Evolutionary conservation across 192 early-diverging fungal genomes (phyloP).

Genomic region (Dimargaris cristalligena): DNA sequence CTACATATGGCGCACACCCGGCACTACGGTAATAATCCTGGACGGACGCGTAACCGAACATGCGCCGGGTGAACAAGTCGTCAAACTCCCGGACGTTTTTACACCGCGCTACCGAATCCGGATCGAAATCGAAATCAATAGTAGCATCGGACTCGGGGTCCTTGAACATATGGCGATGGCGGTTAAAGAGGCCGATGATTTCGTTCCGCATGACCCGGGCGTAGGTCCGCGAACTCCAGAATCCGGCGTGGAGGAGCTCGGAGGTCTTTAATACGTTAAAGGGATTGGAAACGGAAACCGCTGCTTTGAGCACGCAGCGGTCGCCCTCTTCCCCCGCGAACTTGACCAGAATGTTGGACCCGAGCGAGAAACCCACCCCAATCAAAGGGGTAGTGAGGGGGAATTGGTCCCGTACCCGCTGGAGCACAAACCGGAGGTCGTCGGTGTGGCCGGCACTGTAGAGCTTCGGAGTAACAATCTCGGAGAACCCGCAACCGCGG

Average conservation of each 20-base stretch:
- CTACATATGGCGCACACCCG: slow-evolving; percentile 39
- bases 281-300: slow-evolving; percentile 71
- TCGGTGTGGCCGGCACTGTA: slow-evolving; percentile 73
- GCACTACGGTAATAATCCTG: slow-evolving; percentile 62
- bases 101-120: slow-evolving; percentile 31
- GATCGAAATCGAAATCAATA: slow-evolving; percentile 24
- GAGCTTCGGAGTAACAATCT: slow-evolving; percentile 56
- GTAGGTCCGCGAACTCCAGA: slow-evolving; percentile 36
- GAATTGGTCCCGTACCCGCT: too few relatives aligned
- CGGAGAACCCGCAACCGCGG: slow-evolving; percentile 72
- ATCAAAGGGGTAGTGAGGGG: slow-evolving; percentile 49
- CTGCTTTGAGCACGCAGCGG: slow-evolving; percentile 53
- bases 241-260: slow-evolving; percentile 29
- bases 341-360: slow-evolving; percentile 84
- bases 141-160: too few relatives aligned
- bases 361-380: slow-evolving; percentile 79
- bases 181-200: slow-evolving; percentile 31
- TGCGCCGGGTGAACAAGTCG: slow-evolving; percentile 44
- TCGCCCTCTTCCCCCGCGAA: slow-evolving; percentile 71
- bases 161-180: slow-evolving; percentile 22
- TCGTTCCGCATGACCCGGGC: slow-evolving; percentile 35
- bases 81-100: slow-evolving; percentile 69
- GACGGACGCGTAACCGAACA: slow-evolving; percentile 66
- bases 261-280: slow-evolving; percentile 51
- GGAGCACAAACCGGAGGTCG: slow-evolving; percentile 48